Base-by-base conservation (phyloP, 768 basidiomycete species). In the Boletus fagicola region DNA sequence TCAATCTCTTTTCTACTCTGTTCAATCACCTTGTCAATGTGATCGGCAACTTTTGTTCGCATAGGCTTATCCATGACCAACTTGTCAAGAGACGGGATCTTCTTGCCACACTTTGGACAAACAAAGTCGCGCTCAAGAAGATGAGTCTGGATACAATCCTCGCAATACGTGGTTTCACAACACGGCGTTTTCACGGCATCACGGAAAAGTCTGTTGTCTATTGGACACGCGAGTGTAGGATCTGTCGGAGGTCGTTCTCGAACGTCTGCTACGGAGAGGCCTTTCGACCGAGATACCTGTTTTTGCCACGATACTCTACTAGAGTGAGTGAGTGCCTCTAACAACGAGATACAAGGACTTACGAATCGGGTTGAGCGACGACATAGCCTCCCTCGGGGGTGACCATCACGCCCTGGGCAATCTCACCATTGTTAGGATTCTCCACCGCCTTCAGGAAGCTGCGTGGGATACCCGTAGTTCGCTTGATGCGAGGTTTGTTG, bases 321-420 rank as follows among this genome's bases (percentile, higher is more conserved):
- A 48, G 36, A 50, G 54, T 57, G 31, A 57, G 58, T 7, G 31
- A 38, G 16, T n/a, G 5, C 20, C 24, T 15, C 7, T n/a, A 31
- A 35, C 13, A 28, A 38, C 22, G 20, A 40, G 6, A 45, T 33
- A 38, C 16, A 9, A 47, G 45, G 44, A 83, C 94, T 68, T 75
- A 98, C 96, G 85, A 83, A 74, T 99, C 97, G 0, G 97, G 95
- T 68, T 98, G 90, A 1, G 96, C 96, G 40, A 96, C 90, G 20
- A 99, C 97, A 74, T 96, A 98, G 38, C 94, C 93, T 59, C 97
- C 97, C 70, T 99, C 97, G 0, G 96, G 94, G 3, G 96, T 98
- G 58, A 99, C 90, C 97, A 99, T 99, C 49, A 98, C 86, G 20
- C 96, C 95, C 64, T 88, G 87, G 7, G 85, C 83, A 28, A 89